phyloP scores from a whole-genome alignment of 2,329 filamentous ascomycete species.

The Boeremia exigua region DNA sequence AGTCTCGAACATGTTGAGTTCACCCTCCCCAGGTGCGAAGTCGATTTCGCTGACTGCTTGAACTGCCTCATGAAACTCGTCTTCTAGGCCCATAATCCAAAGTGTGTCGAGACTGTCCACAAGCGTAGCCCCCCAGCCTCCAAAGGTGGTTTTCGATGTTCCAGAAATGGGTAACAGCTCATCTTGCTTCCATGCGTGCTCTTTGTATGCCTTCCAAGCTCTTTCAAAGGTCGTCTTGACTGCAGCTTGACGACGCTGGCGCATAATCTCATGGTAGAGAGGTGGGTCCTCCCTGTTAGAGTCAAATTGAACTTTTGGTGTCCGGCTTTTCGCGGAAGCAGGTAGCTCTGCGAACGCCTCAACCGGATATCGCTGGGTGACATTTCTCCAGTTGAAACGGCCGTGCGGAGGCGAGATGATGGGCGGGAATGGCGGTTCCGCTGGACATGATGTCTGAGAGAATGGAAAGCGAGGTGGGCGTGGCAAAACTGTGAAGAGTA shows the following conservation, averaged over 20 bases:
- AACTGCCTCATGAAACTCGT: constrained; percentile 68
- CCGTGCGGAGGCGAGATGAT: constrained; percentile 8
- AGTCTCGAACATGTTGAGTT: constrained; percentile 71
- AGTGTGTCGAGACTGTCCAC: constrained; percentile 75
- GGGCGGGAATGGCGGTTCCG: constrained; percentile 20
- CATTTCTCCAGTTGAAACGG: constrained; percentile 22
- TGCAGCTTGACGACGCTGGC: constrained; percentile 66
- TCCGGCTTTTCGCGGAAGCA: constrained; percentile 67
- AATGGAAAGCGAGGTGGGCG: constrained; percentile 13
- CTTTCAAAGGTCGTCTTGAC: constrained; percentile 77
- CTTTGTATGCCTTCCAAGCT: constrained; percentile 80
- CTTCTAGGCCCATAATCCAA: constrained; percentile 70
- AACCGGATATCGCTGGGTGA: constrained; percentile 23
- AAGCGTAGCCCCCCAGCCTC: constrained; percentile 85
- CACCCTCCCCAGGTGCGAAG: constrained; percentile 55
- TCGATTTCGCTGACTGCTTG: constrained; percentile 62
- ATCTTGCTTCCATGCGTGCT: constrained; percentile 81
- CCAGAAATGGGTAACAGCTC: constrained; percentile 77
- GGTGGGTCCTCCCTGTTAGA: constrained; percentile 60
- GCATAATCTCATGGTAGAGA: constrained; percentile 54
- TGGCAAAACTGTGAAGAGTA: constrained; percentile 17
- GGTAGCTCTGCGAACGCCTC: constrained; percentile 76
- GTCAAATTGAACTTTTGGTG: constrained; percentile 75
- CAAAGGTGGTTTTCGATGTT: constrained; percentile 76
- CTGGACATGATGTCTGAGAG: constrained; percentile 22